Evolutionary conservation across 75 land plant genomes (phyloP).

Genomic region (Pseudotsuga menziesii): DNA sequence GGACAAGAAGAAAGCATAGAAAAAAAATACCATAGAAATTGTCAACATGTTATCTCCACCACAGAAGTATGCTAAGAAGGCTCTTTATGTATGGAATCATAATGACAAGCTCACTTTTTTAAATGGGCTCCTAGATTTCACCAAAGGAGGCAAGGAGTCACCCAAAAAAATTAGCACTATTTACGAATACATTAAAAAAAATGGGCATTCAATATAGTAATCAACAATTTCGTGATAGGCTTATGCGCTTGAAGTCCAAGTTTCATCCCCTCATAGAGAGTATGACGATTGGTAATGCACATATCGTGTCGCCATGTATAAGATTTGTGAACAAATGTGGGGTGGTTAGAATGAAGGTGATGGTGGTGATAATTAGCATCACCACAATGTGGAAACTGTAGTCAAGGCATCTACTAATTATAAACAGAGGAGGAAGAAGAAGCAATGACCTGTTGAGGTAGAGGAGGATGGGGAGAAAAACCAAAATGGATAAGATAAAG

Average conservation of each 20-base stretch:
- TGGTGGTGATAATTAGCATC: background rate
- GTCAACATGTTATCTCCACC: background rate
- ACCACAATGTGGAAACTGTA: background rate
- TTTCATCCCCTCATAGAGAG: background rate
- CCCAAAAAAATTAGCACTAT: background rate
- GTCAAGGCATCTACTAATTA: background rate
- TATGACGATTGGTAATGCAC: background rate
- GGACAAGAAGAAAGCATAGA: background rate
- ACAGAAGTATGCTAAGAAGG: background rate
- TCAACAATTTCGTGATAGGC: background rate
- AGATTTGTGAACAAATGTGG: background rate
- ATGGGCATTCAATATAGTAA: background rate
- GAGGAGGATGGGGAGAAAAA: background rate
- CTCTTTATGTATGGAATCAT: background rate
- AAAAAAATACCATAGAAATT: no score
- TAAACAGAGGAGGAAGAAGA: background rate
- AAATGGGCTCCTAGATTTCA: background rate
- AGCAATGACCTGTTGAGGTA: background rate
- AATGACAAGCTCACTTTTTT: background rate
- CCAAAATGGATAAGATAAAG: background rate
- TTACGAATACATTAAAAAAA: background rate
- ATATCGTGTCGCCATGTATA: background rate
- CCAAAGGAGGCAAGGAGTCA: background rate
- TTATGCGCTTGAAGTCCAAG: background rate
- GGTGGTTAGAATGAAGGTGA: background rate